Evolutionary conservation across 176 grass and related monocot species (phyloP), one percentile per base, ranked within the genome.

Genomic region (Carex parvula): DNA sequence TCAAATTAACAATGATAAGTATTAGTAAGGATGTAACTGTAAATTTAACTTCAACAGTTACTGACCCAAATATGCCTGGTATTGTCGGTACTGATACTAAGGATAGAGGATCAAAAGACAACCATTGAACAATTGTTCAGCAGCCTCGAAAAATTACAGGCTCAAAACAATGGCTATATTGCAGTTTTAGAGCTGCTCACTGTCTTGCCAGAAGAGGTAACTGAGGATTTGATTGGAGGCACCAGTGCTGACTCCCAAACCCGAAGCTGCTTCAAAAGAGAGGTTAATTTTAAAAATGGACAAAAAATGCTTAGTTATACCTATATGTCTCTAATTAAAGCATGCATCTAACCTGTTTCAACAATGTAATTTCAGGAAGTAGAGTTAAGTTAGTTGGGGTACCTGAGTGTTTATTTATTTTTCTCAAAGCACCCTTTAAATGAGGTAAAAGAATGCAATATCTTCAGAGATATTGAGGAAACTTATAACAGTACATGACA

Each of bases 41-140:
- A 41, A 70, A 30, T 63, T 41, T 82, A 39, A 66, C 21, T 70
- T 87, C 5, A 53, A 69, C 75, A 90, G 96, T 85, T 99, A 70
- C 83, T 99, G 80, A 95, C 88, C 64, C 93, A 99, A 87, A 94
- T 99, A 84, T 99, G 91, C 88, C 89, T 99, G 29, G 96, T 88
- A 20, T 90, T 95, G 21, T 72, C 93, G 8, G 91, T 91, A 57
- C 85, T 99, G 21, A 82, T 94, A 56, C 64, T 99, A 14, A 85
- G 86, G 24, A 85, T 82, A 24, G 89, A 87, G 32, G 96, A 92
- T 59, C 83, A 69, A 58, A 85, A 77, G 60, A 68, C 79, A 61
- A 86, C 89, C 68, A 84, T 91, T 22, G 93, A 92, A 50, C 86
- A 94, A 39, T 91, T 99, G 48, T 99, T 99, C 88, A 64, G 71